Conservation (phyloP, 345 rosid species). For the Passiflora organensis region DNA sequence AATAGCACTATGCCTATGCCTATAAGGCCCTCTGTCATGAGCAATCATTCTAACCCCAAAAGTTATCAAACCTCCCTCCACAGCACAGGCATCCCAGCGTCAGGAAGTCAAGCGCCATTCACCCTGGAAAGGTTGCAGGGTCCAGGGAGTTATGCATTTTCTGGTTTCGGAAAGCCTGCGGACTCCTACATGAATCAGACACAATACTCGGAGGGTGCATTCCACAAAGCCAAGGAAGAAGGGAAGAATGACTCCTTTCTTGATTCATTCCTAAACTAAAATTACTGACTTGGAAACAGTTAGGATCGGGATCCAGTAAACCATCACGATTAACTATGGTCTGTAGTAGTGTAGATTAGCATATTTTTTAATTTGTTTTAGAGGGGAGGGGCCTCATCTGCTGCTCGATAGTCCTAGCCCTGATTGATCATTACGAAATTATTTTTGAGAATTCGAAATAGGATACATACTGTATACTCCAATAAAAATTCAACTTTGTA, state of each 20-base stretch:
- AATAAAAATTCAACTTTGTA: no score
- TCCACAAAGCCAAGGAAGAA: slow-evolving; percentile 23
- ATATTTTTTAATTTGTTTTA: slow-evolving; percentile 12
- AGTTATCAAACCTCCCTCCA: slow-evolving; percentile 24
- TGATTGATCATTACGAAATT: neutral
- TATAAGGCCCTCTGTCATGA: slow-evolving; percentile 56
- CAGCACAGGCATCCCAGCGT: slow-evolving; percentile 14
- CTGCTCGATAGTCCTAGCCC: neutral
- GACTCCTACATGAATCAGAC: slow-evolving; percentile 20
- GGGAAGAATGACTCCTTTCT: slow-evolving; percentile 15
- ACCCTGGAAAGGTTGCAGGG: slow-evolving; percentile 18
- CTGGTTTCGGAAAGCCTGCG: slow-evolving; percentile 13
- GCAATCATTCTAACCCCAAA: slow-evolving; percentile 31
- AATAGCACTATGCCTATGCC: slow-evolving; percentile 28
- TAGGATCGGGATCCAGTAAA: slow-evolving; percentile 6
- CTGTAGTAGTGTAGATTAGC: slow-evolving; percentile 1
- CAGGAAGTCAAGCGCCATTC: slow-evolving; percentile 16
- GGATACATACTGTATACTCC: no score
- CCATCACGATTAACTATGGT: neutral
- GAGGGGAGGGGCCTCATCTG: neutral
- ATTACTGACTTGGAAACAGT: slow-evolving; percentile 1
- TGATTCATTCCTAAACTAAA: slow-evolving; percentile 17
- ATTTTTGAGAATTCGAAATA: neutral
- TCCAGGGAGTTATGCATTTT: slow-evolving; percentile 17
- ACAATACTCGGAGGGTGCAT: slow-evolving; percentile 7